Evolutionary conservation across 441 rosid genomes (phyloP).

Genomic region (Sinapis alba): DNA sequence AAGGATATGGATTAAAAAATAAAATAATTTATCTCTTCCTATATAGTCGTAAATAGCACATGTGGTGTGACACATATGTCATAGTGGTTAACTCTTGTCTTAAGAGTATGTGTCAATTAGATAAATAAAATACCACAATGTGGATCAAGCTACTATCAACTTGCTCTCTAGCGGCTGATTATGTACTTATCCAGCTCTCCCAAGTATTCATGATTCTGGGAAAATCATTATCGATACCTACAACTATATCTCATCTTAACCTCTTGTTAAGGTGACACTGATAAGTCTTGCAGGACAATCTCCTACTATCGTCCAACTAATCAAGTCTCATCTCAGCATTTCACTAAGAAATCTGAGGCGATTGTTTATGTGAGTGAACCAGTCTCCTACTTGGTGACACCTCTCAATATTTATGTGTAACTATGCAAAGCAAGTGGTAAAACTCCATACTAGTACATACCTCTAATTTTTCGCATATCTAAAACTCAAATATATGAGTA

Average conservation of each 20-base stretch:
- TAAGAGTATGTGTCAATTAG: not conserved
- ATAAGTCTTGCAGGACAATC: not conserved
- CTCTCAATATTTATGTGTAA: not conserved
- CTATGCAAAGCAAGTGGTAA: not conserved
- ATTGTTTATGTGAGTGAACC: constrained; percentile 10
- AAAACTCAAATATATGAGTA: no score
- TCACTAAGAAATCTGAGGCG: not conserved
- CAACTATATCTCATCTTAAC: not conserved
- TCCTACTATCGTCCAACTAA: not conserved
- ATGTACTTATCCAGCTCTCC: not conserved
- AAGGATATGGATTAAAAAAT: not conserved
- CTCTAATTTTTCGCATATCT: no score
- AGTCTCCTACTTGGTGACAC: not conserved
- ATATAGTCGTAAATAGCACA: not conserved
- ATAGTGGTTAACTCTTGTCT: not conserved
- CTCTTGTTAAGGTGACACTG: not conserved
- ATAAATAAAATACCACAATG: not conserved
- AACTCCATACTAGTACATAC: no score
- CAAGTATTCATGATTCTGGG: not conserved
- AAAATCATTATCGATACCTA: constrained; percentile 10
- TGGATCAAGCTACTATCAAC: constrained; percentile 10
- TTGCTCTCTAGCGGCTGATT: not conserved
- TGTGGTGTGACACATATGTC: constrained; percentile 13
- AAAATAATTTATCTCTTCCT: not conserved
- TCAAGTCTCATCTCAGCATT: not conserved